Conservation (phyloP, 1,284 basidiomycete species). For the Pterulicium gracile region DNA sequence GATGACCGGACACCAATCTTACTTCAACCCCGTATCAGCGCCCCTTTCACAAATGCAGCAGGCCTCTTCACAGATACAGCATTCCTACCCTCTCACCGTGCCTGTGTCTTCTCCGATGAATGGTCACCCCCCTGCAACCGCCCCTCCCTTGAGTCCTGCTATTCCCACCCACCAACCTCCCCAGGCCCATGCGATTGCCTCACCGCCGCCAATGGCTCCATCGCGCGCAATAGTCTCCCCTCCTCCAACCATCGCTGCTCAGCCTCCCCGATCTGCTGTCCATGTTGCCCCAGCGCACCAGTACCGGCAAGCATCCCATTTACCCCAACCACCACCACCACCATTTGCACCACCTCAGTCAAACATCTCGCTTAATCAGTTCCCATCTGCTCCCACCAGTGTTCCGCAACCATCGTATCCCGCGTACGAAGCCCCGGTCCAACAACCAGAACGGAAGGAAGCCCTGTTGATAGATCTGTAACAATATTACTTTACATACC, state of each 20-base stretch:
- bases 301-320: not conserved
- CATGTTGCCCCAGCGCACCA: not conserved
- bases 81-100: not conserved
- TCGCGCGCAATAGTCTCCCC: not conserved
- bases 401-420: not conserved
- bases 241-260: not conserved
- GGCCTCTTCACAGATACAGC: too few species aligned
- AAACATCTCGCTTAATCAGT: not conserved
- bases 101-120: not conserved
- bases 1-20: not conserved
- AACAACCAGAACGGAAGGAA: constrained; percentile 1
- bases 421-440: not conserved
- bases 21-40: not conserved
- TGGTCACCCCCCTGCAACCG: not conserved
- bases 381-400: not conserved
- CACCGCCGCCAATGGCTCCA: not conserved
- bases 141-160: not conserved
- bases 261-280: not conserved
- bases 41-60: not conserved
- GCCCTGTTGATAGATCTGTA: not conserved
- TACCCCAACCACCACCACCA: not conserved
- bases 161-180: too few species aligned
- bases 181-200: not conserved
- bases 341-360: not conserved
- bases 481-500: too few species aligned